Conservation (phyloP, 140 eudicot species). For the Bidens hawaiensis region DNA sequence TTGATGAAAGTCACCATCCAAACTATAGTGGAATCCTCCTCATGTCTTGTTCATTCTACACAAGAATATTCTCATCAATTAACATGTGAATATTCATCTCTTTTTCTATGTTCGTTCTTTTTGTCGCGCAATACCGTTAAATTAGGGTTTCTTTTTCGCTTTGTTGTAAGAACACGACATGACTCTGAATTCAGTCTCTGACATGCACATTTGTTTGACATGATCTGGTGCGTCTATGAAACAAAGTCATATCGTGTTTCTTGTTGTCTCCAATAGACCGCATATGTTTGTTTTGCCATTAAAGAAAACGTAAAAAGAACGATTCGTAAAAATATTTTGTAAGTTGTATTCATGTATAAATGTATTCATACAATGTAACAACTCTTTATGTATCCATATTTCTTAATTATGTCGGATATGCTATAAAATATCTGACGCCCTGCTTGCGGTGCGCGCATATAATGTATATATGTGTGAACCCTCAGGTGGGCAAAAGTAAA, state of each 20-base stretch:
- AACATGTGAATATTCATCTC: slow-evolving; percentile 9
- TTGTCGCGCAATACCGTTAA: background rate
- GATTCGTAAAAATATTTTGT: no score
- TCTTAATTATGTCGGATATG: no score
- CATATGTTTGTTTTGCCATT: background rate
- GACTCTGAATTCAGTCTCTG: background rate
- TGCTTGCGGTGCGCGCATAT: no score
- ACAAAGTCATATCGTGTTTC: background rate
- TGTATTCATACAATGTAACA: no score
- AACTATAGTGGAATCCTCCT: slow-evolving; percentile 33
- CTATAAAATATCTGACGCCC: no score
- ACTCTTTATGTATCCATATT: no score
- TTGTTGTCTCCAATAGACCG: background rate
- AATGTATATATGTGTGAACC: no score
- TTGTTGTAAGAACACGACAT: background rate
- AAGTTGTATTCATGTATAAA: no score
- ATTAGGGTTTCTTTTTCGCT: background rate
- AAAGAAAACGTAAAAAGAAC: background rate
- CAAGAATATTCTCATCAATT: slow-evolving; percentile 25
- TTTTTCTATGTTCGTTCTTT: background rate
- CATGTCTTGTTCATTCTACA: slow-evolving; percentile 29
- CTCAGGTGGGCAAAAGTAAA: no score
- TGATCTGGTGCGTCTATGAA: background rate
- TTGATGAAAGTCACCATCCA: slow-evolving; percentile 30
- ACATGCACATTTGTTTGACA: background rate